Evolutionary conservation across 2,329 filamentous ascomycete species (phyloP).

Genomic region (Macroventuria anomochaeta): DNA sequence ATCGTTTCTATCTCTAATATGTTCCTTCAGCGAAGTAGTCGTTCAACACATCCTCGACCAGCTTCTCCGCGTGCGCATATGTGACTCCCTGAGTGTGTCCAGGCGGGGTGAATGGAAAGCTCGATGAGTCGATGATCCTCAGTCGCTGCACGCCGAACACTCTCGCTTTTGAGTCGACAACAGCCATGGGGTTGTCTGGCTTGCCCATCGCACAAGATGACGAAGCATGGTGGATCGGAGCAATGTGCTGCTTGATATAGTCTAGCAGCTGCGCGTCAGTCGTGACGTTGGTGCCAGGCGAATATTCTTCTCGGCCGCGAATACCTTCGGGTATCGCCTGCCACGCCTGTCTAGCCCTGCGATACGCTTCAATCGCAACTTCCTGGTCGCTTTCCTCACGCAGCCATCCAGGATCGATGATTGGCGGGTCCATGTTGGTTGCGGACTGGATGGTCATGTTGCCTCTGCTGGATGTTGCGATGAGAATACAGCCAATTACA

Average conservation of each 20-base stretch:
- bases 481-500: constrained; percentile 34
- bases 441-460: constrained; percentile 39
- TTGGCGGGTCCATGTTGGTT: constrained; percentile 33
- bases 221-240: constrained; percentile 31
- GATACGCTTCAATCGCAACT: constrained; percentile 37
- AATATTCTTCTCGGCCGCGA: constrained; percentile 20
- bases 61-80: constrained; percentile 42
- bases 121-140: constrained; percentile 43
- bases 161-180: constrained; percentile 43
- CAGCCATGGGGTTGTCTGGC: constrained; percentile 34
- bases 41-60: constrained; percentile 25
- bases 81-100: constrained; percentile 43
- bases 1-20: too few relatives aligned
- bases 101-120: constrained; percentile 44
- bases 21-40: not conserved
- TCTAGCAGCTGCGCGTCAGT: constrained; percentile 34
- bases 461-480: constrained; percentile 43
- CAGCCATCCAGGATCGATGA: constrained; percentile 47
- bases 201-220: constrained; percentile 33
- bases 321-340: constrained; percentile 23
- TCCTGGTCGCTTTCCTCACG: constrained; percentile 36
- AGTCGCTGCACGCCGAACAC: constrained; percentile 42
- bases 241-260: constrained; percentile 17
- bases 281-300: constrained; percentile 26
- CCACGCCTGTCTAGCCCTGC: constrained; percentile 30